Conservation (phyloP, 306 rosid genomes). For the Heteromeles arbutifolia region DNA sequence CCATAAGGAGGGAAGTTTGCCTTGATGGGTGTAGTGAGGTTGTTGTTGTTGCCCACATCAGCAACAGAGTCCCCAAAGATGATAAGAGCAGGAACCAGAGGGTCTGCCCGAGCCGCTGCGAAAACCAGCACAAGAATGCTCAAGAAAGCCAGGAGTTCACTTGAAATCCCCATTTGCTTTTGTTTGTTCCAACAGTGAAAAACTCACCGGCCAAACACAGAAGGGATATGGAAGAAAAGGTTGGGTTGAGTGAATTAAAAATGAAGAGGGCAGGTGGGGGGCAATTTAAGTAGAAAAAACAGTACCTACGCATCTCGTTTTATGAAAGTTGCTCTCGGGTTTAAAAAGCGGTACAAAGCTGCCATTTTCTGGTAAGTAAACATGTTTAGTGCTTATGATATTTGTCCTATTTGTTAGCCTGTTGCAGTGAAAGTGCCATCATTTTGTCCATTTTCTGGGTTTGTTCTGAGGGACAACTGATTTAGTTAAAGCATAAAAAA, state of each 20-base stretch:
- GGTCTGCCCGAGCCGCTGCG: slow-evolving; percentile 29
- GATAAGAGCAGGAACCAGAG: slow-evolving; percentile 54
- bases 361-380: neutral
- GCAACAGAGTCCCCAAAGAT: slow-evolving; percentile 64
- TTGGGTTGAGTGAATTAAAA: slow-evolving; percentile 2
- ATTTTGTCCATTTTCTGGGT: neutral
- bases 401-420: slow-evolving; percentile 4
- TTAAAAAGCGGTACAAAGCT: neutral
- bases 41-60: slow-evolving; percentile 56
- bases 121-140: slow-evolving; percentile 21
- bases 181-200: neutral
- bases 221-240: neutral
- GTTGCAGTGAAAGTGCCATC: too few species aligned
- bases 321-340: too few species aligned
- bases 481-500: slow-evolving; percentile 1
- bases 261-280: slow-evolving; percentile 10
- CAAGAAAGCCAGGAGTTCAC: slow-evolving; percentile 16
- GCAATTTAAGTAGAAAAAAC: neutral
- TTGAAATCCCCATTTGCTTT: slow-evolving; percentile 28
- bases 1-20: slow-evolving; percentile 63
- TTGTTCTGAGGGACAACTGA: slow-evolving; percentile 16
- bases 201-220: neutral
- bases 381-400: slow-evolving; percentile 1
- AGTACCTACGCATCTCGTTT: too few species aligned
- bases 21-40: slow-evolving; percentile 37